Percentiles rank a stretch among this genome's conserved stretches.
phyloP scores from a whole-genome alignment of 345 rosid species.

The Sonneratia caseolaris region DNA sequence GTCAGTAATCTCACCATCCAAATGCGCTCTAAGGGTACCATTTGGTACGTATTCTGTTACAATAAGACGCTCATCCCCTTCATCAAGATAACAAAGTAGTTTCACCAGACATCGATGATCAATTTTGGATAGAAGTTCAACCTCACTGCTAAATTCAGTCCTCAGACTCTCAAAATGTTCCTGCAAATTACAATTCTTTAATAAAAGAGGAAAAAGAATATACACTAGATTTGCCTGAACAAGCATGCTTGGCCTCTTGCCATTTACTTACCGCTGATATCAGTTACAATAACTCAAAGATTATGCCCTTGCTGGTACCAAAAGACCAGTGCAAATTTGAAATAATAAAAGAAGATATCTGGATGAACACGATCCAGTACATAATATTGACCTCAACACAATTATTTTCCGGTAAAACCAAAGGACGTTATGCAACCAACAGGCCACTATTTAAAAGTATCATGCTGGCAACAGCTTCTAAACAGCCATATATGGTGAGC shows the following conservation, averaged over 20 bases:
- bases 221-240: not conserved
- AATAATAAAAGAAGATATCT: not conserved
- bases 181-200: conserved; percentile 20
- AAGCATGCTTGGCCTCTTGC: not conserved
- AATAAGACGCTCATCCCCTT: conserved; percentile 78
- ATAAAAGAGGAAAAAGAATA: not conserved
- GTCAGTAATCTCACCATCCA: conserved; percentile 65
- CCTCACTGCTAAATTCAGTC: conserved; percentile 89
- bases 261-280: not conserved
- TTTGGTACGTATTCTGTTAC: conserved; percentile 84
- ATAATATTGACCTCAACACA: not conserved
- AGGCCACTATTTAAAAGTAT: not conserved
- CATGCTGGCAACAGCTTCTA: no score
- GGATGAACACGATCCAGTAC: no score
- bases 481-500: no score
- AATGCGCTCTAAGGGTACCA: conserved; percentile 90
- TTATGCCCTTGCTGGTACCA: not conserved
- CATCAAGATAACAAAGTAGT: conserved; percentile 80
- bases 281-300: not conserved
- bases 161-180: conserved; percentile 56
- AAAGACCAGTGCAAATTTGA: not conserved
- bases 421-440: not conserved
- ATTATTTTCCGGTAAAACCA: not conserved
- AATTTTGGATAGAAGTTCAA: conserved; percentile 82
- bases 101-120: conserved; percentile 84